Evolutionary conservation across 2,329 filamentous ascomycete species (phyloP).

Genomic region (Huntiella omanensis): DNA sequence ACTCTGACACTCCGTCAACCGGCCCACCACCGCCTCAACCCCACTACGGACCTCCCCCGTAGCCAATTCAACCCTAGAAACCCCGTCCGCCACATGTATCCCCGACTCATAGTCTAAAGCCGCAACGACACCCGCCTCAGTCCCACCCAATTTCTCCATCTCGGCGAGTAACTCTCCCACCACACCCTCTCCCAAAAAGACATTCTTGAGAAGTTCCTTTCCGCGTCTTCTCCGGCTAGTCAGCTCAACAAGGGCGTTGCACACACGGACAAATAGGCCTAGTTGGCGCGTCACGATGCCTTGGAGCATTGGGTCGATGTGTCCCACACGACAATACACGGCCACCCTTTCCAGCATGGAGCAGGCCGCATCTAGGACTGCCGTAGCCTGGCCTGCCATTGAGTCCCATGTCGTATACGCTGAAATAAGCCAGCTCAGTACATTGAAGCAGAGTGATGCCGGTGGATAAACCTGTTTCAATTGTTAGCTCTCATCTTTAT

Average conservation of each 20-base stretch:
- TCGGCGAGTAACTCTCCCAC: not conserved
- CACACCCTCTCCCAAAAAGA: not conserved
- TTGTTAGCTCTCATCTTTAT: not conserved
- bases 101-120: not conserved
- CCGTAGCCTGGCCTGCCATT: not conserved
- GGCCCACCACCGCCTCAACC: not conserved
- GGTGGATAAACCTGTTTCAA: conserved; percentile 1
- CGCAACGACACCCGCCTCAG: not conserved
- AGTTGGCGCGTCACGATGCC: conserved; percentile 1
- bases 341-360: not conserved
- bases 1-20: not conserved
- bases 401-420: not conserved
- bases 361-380: not conserved
- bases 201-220: not conserved
- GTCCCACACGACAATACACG: not conserved
- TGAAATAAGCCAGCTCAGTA: not conserved
- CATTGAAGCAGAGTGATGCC: conserved; percentile 2
- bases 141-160: not conserved
- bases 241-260: not conserved
- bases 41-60: not conserved
- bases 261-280: conserved; percentile 2
- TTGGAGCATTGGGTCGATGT: not conserved
- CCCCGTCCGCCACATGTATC: not conserved
- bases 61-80: not conserved
- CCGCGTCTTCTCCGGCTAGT: not conserved